Evolutionary conservation across 2,329 filamentous ascomycete genomes (phyloP).

Genomic region (Tolypocladium album): DNA sequence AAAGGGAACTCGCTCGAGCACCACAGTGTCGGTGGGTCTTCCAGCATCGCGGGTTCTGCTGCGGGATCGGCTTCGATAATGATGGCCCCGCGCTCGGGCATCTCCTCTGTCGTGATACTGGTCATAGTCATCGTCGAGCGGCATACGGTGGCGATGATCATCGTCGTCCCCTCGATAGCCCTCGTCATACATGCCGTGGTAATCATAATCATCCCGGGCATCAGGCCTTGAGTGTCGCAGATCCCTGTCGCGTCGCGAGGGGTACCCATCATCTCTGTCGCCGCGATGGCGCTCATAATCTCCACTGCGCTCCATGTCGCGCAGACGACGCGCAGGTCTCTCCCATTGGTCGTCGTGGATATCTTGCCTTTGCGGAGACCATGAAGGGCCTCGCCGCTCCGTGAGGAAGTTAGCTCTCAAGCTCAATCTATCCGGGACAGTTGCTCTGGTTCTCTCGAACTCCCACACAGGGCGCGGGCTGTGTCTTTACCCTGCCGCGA

Average conservation of each 20-base stretch:
- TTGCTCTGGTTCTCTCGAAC: constrained; percentile 5
- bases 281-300: constrained; percentile 13
- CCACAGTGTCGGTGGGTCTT: constrained; percentile 37
- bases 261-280: constrained; percentile 16
- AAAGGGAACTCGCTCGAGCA: constrained; percentile 42
- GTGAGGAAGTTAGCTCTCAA: constrained; percentile 33
- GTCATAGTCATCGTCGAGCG: constrained; percentile 8
- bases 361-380: constrained; percentile 30
- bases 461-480: constrained; percentile 19
- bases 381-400: constrained; percentile 31
- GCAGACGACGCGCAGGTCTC: constrained; percentile 13
- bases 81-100: neutral
- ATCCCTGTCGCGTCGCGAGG: constrained; percentile 9
- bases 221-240: constrained; percentile 14
- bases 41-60: constrained; percentile 27
- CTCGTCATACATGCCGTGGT: constrained; percentile 28
- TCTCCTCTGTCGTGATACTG: constrained; percentile 5
- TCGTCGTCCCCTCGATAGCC: constrained; percentile 14
- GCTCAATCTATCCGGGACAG: constrained; percentile 18
- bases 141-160: constrained; percentile 5
- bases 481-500: constrained; percentile 39
- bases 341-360: constrained; percentile 22
- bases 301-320: constrained; percentile 13
- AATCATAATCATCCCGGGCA: constrained; percentile 19
- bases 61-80: constrained; percentile 18